Evolutionary conservation across 768 basidiomycete genomes (phyloP).

Genomic region (Boletellus emodensis): DNA sequence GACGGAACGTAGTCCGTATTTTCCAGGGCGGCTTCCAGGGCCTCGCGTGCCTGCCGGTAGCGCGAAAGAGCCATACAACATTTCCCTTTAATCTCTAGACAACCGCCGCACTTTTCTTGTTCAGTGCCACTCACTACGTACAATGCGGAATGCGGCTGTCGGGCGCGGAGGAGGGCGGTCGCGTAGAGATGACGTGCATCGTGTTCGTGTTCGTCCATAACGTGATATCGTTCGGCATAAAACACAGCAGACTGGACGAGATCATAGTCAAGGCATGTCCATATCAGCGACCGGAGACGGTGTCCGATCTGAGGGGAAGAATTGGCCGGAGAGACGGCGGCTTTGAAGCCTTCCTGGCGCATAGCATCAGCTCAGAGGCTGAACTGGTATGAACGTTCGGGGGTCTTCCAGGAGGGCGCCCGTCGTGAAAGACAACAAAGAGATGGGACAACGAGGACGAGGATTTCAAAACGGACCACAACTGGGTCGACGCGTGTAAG

Average conservation of each 20-base stretch:
- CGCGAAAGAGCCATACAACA: slow-evolving; percentile 71
- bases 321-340: slow-evolving; percentile 32
- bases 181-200: slow-evolving; percentile 85
- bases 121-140: slow-evolving; percentile 61
- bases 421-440: slow-evolving; percentile 9
- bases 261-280: slow-evolving; percentile 81
- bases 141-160: slow-evolving; percentile 72
- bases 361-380: slow-evolving; percentile 41
- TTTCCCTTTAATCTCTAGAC: slow-evolving; percentile 73
- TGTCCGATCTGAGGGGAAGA: slow-evolving; percentile 57
- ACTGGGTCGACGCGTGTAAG: slow-evolving; percentile 20
- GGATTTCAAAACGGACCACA: slow-evolving; percentile 20
- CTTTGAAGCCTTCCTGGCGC: slow-evolving; percentile 49
- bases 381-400: slow-evolving; percentile 17
- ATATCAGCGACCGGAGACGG: slow-evolving; percentile 70
- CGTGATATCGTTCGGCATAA: slow-evolving; percentile 82
- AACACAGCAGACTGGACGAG: slow-evolving; percentile 79
- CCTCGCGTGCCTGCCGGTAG: slow-evolving; percentile 72
- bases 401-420: slow-evolving; percentile 3
- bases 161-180: slow-evolving; percentile 63
- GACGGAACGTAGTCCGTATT: slow-evolving; percentile 50
- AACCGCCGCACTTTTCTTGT: slow-evolving; percentile 65
- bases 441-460: slow-evolving; percentile 8
- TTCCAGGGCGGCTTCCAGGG: slow-evolving; percentile 58
- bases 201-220: slow-evolving; percentile 66